These are phyloP conservation scores for Kodamaea nitidulidarum DNA, from an alignment of 805 yeast species.

Conservation along the genomic window DNA sequence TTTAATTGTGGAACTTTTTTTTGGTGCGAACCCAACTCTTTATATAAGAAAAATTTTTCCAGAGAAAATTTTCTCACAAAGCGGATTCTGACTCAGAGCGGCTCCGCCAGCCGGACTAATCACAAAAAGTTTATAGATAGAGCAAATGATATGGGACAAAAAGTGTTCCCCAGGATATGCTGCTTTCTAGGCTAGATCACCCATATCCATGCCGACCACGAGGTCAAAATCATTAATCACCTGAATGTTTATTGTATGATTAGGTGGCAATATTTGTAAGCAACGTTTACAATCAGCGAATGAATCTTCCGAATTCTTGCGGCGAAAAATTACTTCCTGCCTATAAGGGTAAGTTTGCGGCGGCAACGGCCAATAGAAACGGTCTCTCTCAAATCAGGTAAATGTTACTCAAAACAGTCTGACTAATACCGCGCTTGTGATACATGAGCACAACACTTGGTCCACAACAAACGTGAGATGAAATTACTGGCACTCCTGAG, in stretches of 20 bases:
- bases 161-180: too few relatives aligned
- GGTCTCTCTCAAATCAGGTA: neutral
- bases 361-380: neutral
- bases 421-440: too few relatives aligned
- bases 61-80: neutral
- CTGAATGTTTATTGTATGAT: too few relatives aligned
- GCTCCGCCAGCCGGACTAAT: neutral
- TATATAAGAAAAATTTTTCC: neutral
- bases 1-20: neutral
- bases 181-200: too few relatives aligned
- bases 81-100: conserved; percentile 1
- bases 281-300: neutral
- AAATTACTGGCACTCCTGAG: too few relatives aligned
- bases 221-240: too few relatives aligned
- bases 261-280: neutral
- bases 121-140: too few relatives aligned
- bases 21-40: neutral
- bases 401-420: neutral
- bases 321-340: conserved; percentile 1
- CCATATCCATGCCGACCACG: too few relatives aligned
- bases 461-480: too few relatives aligned
- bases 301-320: neutral
- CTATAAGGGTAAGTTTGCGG: conserved; percentile 1
- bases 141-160: neutral
- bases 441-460: too few relatives aligned